Conservation (phyloP, 2,329 filamentous ascomycete genomes). For the Grosmannia huntii region DNA sequence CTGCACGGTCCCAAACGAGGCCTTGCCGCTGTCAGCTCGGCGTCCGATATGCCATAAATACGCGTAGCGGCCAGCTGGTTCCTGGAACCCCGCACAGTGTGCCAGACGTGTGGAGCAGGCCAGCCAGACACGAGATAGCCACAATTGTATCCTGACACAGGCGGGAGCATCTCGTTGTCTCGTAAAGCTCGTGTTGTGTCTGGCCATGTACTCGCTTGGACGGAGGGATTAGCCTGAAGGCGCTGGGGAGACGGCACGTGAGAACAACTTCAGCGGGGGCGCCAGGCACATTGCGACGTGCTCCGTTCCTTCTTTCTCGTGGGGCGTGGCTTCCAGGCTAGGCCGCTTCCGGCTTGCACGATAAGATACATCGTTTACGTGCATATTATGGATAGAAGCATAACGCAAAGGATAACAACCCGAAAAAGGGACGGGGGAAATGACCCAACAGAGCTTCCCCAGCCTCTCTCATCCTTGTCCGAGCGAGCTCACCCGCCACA, state of each 20-base stretch:
- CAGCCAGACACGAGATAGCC: background rate
- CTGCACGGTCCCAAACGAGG: background rate
- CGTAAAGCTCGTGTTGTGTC: too few species aligned
- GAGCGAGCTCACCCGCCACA: background rate
- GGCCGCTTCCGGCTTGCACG: background rate
- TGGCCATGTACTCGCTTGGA: background rate
- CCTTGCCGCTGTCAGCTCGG: background rate
- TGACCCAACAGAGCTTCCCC: background rate
- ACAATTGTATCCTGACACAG: background rate
- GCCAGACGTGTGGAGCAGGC: background rate
- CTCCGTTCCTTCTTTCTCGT: background rate
- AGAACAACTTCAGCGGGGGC: background rate
- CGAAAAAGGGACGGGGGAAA: background rate
- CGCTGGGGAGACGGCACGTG: background rate
- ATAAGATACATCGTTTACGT: background rate
- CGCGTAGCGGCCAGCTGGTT: background rate
- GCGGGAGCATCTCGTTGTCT: background rate
- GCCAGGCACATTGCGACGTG: background rate
- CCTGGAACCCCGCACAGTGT: background rate
- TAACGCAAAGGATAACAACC: background rate
- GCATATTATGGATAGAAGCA: background rate
- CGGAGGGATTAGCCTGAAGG: background rate
- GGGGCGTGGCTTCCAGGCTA: background rate
- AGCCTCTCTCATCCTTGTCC: background rate
- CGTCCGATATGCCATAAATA: background rate